Base-by-base conservation (phyloP, 345 rosid species). In the Dovyalis caffra region DNA sequence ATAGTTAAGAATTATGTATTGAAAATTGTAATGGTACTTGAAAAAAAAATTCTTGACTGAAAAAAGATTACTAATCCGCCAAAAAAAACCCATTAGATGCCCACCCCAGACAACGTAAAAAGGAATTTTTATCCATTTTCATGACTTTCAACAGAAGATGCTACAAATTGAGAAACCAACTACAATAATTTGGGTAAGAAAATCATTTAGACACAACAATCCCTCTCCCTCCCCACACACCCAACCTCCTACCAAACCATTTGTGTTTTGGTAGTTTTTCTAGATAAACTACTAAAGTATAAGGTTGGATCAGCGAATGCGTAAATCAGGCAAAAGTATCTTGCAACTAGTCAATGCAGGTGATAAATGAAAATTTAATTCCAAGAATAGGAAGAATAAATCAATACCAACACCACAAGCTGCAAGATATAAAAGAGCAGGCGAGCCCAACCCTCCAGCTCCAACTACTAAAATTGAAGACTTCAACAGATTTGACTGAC, bases 401-500 rank as follows among this genome's bases (percentile, higher is more conserved):
- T 43, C 47, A 43, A 43, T 72, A 95, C 99, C 99, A 74, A 91
- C 91, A 69, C 98, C 98, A 77, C 88, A 91, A 63, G 97, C 98
- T 37, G 96, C 99, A 3, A 95, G 94, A 87, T 92, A 95, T 58
- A 92, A 62, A 66, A 92, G 81, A 35, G 94, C 98, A 6, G 98
- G 98, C 33, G 98, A 91, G 72, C 98, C 99, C 66, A 95, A 81
- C 5, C 98, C 99, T 80, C 99, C 99, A 51, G 99, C 98, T 80
- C 99, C 99, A 43, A 95, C 87, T 12, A 95, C 94, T 72, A 95
- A 80, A 73, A 95, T 76, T 0, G 98, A 92, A 26, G 96, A 91
- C 75, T 92, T 92, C 82, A 87, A 76, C 4, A 95, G 88, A 73
- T 87, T 92, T 67, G 95, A 83, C 79, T 95, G 99, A 71, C 84